Base-by-base conservation (phyloP, 805 yeast species). In the Hanseniaspora singularis region DNA sequence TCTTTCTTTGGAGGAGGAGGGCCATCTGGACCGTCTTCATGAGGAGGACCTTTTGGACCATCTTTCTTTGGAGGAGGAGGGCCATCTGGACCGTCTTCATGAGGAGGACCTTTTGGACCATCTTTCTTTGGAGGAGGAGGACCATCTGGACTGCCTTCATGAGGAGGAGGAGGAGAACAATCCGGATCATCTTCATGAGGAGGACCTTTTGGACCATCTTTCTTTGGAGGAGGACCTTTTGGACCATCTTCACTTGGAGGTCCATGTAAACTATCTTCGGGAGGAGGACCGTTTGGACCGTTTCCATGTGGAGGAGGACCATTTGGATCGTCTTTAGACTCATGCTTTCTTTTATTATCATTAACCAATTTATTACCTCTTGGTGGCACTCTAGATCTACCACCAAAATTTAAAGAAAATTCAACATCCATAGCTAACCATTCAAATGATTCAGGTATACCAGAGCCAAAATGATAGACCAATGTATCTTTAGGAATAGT, bases 381-480 rank as follows among this genome's bases (percentile, higher is more conserved):
- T 6, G 3, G 14, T 42, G 57, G 33, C 39, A 43, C 38, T 44
- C 38, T 50, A 49, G 30, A 58, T 40, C 54, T 54, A 15, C 53
- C 37, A 4, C 71, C 69, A 62, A 76, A 77, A 49, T 57, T 60
- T 51, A 70, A 74, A 51, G 79, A 72, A 58, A 77, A 77, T 53
- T 77, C 82, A 51, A 66, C 71, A 55, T 77, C 80, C 70, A 77
- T 64, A 1, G 83, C 84, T 10, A 75, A 60, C 83, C 84, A 77
- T 56, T 78, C 83, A 27, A 68, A 68, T 20, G 64, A 55, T 0
- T 56, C 55, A 1, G 81, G 81, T 9, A 74, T 53, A 0, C 67
- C 66, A n/a, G 55, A 51, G 3, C 74, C 74, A 0, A 78, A 65
- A 57, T 77, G 83, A 49, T 74, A 78, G 42, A 78, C 54, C 31